These are phyloP conservation scores for Chenopodium formosanum DNA, from an alignment of 148 eudicot genomes.

Conservation along the genomic window DNA sequence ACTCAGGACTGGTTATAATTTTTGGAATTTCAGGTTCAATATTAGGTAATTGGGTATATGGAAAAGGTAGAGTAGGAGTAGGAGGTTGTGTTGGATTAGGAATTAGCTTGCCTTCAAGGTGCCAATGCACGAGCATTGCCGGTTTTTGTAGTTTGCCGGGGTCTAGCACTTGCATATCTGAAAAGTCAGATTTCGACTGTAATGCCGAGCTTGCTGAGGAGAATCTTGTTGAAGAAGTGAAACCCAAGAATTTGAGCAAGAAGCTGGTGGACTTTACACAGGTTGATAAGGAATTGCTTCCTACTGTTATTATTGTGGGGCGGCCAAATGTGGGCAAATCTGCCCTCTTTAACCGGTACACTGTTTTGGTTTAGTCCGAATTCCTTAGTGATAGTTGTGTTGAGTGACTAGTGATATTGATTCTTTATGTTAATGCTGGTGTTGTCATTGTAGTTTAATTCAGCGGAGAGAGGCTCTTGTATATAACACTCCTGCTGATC, in stretches of 20 bases:
- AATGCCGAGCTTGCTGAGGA: conserved; percentile 21
- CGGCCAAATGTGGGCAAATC: conserved; percentile 99
- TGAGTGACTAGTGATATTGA: not conserved
- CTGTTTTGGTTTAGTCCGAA: conserved; percentile 1
- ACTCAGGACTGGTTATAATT: not conserved
- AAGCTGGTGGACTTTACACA: conserved; percentile 66
- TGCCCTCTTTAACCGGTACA: conserved; percentile 88
- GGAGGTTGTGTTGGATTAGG: not conserved
- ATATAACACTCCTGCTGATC: conserved; percentile 91
- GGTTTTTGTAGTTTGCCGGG: conserved; percentile 14
- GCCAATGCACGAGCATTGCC: conserved; percentile 14
- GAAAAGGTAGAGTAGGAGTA: conserved; percentile 16
- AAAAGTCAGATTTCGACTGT: not conserved
- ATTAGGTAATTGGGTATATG: conserved; percentile 20
- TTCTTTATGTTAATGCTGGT: not conserved
- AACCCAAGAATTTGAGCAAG: conserved; percentile 20
- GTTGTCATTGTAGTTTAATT: conserved; percentile 55
- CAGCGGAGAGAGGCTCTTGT: conserved; percentile 97
- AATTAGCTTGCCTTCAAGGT: conserved; percentile 2
- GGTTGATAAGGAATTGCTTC: conserved; percentile 70
- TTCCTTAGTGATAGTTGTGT: conserved; percentile 4
- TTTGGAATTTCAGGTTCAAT: conserved; percentile 28
- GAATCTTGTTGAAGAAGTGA: conserved; percentile 20
- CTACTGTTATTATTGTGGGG: conserved; percentile 74
- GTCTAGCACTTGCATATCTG: not conserved